Percentiles rank a stretch among this genome's conserved stretches.
Evolutionary conservation across 169 alveolate species (phyloP).

Genomic region (Perkinsus marinus): DNA sequence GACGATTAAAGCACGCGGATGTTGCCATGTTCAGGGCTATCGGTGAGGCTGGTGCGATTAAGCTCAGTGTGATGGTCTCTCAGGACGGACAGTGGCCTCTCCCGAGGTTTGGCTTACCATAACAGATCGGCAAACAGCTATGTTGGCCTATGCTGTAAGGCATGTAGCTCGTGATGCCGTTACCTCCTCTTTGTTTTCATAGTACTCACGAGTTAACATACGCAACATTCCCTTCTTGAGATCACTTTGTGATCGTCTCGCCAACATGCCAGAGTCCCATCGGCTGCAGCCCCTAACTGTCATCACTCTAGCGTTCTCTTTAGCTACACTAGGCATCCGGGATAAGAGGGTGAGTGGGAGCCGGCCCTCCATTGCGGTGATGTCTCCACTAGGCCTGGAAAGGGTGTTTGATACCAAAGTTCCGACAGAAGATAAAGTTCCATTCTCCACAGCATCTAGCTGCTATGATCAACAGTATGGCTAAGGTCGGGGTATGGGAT

Average conservation of each 20-base stretch:
- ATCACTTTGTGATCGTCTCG: background rate
- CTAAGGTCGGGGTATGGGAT: background rate
- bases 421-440: background rate
- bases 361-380: too few relatives aligned
- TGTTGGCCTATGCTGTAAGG: background rate
- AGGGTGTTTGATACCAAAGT: background rate
- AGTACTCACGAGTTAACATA: background rate
- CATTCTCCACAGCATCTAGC: background rate
- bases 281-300: background rate
- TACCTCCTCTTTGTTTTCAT: background rate
- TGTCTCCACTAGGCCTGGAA: background rate
- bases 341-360: background rate
- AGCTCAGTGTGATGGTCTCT: background rate
- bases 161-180: background rate
- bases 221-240: background rate
- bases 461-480: background rate
- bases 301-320: background rate
- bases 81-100: background rate
- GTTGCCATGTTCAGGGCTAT: background rate
- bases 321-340: background rate
- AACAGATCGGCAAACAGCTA: background rate
- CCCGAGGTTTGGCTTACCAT: background rate
- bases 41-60: background rate
- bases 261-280: background rate
- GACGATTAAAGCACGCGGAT: background rate